phyloP scores from a whole-genome alignment of 2,329 filamentous ascomycete genomes.

The Dactylonectria estremocensis region DNA sequence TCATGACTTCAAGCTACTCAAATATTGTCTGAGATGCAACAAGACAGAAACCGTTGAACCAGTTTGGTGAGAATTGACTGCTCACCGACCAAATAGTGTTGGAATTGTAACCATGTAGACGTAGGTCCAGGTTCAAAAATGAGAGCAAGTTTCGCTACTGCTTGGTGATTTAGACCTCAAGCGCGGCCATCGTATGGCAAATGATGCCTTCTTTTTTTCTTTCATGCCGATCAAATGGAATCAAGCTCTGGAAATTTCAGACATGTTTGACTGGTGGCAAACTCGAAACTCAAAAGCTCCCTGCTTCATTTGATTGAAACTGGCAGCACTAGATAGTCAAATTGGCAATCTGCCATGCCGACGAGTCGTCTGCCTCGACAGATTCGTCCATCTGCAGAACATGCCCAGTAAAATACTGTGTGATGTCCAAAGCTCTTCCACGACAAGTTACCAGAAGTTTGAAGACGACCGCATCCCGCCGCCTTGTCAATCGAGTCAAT shows the following conservation, averaged over 20 bases:
- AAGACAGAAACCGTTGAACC: not conserved
- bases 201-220: no score
- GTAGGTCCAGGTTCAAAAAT: not conserved
- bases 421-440: not conserved
- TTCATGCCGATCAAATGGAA: no score
- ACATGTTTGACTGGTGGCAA: not conserved
- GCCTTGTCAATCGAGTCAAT: not conserved
- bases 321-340: not conserved
- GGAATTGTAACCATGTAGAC: not conserved
- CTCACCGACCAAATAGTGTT: not conserved
- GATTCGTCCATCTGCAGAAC: not conserved
- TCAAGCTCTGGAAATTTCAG: not conserved
- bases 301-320: not conserved
- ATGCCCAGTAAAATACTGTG: not conserved
- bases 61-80: not conserved
- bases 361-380: not conserved
- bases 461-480: not conserved
- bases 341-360: constrained; percentile 3
- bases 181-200: no score
- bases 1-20: not conserved
- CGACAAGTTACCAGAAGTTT: constrained; percentile 12
- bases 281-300: not conserved
- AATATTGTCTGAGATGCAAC: not conserved
- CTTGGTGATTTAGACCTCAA: no score
- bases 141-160: no score